Percentiles rank a stretch among this genome's conserved stretches.
Evolutionary conservation across 257 asterid species (phyloP).

Genomic region (Petunia axillaris): DNA sequence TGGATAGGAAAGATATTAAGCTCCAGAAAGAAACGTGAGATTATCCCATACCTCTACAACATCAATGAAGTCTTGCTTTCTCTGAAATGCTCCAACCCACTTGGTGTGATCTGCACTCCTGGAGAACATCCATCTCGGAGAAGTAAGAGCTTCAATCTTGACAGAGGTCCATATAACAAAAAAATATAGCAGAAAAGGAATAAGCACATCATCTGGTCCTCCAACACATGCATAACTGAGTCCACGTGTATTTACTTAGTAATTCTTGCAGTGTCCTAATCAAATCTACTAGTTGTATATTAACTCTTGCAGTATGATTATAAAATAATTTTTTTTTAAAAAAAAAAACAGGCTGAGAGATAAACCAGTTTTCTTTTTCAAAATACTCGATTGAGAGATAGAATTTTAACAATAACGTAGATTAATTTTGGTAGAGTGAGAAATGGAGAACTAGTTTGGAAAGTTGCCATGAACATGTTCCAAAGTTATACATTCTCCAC

Average conservation of each 20-base stretch:
- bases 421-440: background rate
- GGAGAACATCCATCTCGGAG: conserved; percentile 30
- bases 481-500: background rate
- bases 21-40: background rate
- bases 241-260: background rate
- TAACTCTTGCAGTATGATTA: background rate
- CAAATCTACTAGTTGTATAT: background rate
- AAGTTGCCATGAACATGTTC: background rate
- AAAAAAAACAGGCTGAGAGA: background rate
- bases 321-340: background rate
- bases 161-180: background rate
- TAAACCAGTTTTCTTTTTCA: background rate
- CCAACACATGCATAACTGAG: background rate
- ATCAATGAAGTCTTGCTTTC: conserved; percentile 85
- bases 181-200: background rate
- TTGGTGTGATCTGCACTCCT: conserved; percentile 93
- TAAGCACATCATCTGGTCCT: background rate
- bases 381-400: background rate
- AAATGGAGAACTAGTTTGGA: background rate
- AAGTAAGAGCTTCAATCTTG: conserved; percentile 15
- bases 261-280: background rate
- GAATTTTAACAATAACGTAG: background rate
- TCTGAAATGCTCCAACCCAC: conserved; percentile 82
- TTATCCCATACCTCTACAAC: conserved; percentile 76
- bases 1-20: background rate